These are phyloP conservation scores for Neurospora sp. DNA, from an alignment of 495 filamentous ascomycete species.

Conservation along the genomic window DNA sequence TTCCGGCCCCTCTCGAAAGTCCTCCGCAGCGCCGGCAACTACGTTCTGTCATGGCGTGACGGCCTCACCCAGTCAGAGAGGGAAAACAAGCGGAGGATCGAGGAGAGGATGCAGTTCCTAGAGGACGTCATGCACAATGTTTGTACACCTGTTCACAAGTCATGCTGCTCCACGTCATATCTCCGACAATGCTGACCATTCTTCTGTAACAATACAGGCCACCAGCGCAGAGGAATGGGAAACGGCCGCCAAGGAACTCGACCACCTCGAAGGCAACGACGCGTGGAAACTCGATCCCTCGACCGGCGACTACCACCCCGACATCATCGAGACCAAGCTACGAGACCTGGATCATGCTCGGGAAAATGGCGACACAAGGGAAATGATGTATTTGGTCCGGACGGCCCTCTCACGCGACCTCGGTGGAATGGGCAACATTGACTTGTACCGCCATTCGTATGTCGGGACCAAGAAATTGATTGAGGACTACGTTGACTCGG, in stretches of 20 bases:
- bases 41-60: constrained; percentile 42
- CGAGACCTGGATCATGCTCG: constrained; percentile 68
- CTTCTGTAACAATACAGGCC: constrained; percentile 34
- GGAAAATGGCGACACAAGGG: constrained; percentile 54
- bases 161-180: neutral
- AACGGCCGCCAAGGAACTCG: constrained; percentile 63
- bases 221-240: constrained; percentile 56
- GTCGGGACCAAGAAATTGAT: constrained; percentile 80
- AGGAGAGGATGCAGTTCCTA: constrained; percentile 54
- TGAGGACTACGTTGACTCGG: constrained; percentile 75
- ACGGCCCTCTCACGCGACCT: constrained; percentile 72
- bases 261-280: constrained; percentile 70
- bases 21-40: constrained; percentile 30
- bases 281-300: constrained; percentile 60
- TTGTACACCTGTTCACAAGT: constrained; percentile 12
- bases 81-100: constrained; percentile 34
- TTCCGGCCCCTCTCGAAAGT: constrained; percentile 13
- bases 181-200: neutral
- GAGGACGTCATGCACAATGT: constrained; percentile 54
- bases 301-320: constrained; percentile 56
- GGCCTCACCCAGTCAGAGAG: constrained; percentile 47
- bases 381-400: constrained; percentile 72
- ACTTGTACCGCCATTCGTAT: constrained; percentile 76
- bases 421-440: constrained; percentile 75
- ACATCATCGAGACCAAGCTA: constrained; percentile 57